A percentile compares a stretch with the other conserved stretches of the same genome.
phyloP scores from a whole-genome alignment of 805 yeast genomes.

The Brettanomyces nanus region DNA sequence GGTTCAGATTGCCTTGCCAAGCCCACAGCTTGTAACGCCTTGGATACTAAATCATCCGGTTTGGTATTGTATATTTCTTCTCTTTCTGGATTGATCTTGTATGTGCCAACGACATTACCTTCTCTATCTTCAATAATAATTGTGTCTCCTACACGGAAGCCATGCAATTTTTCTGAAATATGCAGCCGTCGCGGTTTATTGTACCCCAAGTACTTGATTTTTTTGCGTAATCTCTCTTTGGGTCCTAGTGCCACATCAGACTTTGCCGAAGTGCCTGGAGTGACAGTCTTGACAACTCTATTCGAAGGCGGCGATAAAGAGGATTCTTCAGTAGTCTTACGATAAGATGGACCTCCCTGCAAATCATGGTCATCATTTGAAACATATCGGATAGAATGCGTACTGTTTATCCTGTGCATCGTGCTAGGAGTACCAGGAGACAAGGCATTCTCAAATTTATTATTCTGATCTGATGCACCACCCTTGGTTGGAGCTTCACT shows the following conservation, averaged over 20 bases:
- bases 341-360: too few relatives aligned
- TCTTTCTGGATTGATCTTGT: slow-evolving; percentile 50
- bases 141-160: slow-evolving; percentile 71
- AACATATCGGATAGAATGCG: not conserved
- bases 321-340: not conserved
- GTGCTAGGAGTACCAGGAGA: not conserved
- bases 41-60: slow-evolving; percentile 9
- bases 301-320: not conserved
- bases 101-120: slow-evolving; percentile 85
- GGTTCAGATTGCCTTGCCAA: slow-evolving; percentile 12
- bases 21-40: slow-evolving; percentile 21
- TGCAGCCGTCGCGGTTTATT: not conserved
- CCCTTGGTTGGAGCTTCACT: not conserved
- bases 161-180: slow-evolving; percentile 35
- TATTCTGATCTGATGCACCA: not conserved
- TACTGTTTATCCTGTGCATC: not conserved
- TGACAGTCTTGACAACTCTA: slow-evolving; percentile 1
- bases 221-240: not conserved
- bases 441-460: not conserved
- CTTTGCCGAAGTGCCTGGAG: not conserved
- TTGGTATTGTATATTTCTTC: slow-evolving; percentile 2
- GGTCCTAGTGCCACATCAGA: not conserved
- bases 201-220: not conserved
- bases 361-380: not conserved
- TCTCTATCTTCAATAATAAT: slow-evolving; percentile 83